A percentile compares a stretch with the other conserved stretches of the same genome.
Conservation (phyloP, 805 yeast genomes). For the Saccharomycopsis sp. region DNA sequence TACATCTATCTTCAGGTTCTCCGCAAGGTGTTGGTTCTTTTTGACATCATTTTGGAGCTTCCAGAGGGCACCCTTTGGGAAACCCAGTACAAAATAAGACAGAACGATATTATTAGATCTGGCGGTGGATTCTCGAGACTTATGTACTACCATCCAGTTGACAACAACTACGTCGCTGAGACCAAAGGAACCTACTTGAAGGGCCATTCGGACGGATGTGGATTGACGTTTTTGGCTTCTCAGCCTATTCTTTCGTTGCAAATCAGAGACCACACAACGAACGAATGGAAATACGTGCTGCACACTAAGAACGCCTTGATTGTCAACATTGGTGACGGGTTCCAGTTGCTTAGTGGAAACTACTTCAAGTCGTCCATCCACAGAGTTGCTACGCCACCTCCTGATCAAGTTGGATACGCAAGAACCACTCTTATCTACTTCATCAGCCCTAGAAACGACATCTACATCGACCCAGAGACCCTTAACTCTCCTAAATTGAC, state of each 20-base stretch:
- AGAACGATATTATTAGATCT: slow-evolving; percentile 29
- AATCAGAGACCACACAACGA: slow-evolving; percentile 31
- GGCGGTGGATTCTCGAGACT: slow-evolving; percentile 38
- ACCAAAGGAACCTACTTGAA: slow-evolving; percentile 39
- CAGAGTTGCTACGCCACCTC: slow-evolving; percentile 42
- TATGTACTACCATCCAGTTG: slow-evolving; percentile 33
- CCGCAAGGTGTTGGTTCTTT: slow-evolving; percentile 32
- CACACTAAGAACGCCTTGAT: slow-evolving; percentile 33
- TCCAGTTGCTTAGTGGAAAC: slow-evolving; percentile 39
- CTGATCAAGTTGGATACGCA: slow-evolving; percentile 32
- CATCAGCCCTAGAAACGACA: slow-evolving; percentile 32
- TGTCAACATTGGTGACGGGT: slow-evolving; percentile 38
- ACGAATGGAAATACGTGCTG: slow-evolving; percentile 33
- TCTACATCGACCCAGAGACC: slow-evolving; percentile 38
- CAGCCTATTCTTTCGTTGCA: slow-evolving; percentile 38
- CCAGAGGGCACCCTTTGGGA: slow-evolving; percentile 40
- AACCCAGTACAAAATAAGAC: slow-evolving; percentile 31
- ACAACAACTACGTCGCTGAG: slow-evolving; percentile 27
- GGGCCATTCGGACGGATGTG: slow-evolving; percentile 42
- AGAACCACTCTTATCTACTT: slow-evolving; percentile 40
- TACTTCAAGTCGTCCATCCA: slow-evolving; percentile 42
- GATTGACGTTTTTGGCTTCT: slow-evolving; percentile 35
- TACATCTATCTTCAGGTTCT: slow-evolving; percentile 34
- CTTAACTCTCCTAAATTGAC: slow-evolving; percentile 34
- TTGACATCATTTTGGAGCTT: slow-evolving; percentile 41